Evolutionary conservation across 2,329 filamentous ascomycete genomes (phyloP).

Genomic region (Torrubiella hemipterigena): DNA sequence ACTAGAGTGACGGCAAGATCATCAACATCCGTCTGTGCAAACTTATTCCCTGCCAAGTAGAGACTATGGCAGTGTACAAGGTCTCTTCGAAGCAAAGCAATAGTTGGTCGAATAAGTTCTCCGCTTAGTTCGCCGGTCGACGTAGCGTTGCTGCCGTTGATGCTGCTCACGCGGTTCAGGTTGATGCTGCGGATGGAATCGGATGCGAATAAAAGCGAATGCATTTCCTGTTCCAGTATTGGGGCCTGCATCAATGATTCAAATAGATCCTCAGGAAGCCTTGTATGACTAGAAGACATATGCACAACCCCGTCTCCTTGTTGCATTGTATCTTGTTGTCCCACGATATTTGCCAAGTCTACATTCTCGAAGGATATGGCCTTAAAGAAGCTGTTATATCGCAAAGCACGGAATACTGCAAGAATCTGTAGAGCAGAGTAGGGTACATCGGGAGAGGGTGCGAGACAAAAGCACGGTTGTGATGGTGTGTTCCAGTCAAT

Average conservation of each 20-base stretch:
- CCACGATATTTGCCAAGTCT: conserved; percentile 29
- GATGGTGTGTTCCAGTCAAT: conserved; percentile 28
- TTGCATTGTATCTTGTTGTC: conserved; percentile 28
- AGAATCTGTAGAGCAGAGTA: conserved; percentile 41
- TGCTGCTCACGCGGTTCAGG: conserved; percentile 34
- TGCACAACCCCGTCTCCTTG: conserved; percentile 36
- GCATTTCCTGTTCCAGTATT: conserved; percentile 42
- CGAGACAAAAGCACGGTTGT: conserved; percentile 40
- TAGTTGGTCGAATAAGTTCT: conserved; percentile 34
- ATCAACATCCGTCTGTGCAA: conserved; percentile 33
- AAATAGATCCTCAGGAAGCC: conserved; percentile 34
- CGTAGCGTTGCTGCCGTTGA: conserved; percentile 17
- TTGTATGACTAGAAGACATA: conserved; percentile 38
- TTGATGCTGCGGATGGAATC: conserved; percentile 44
- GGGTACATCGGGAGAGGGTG: conserved; percentile 24
- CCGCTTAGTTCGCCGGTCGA: conserved; percentile 13
- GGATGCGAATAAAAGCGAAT: conserved; percentile 42
- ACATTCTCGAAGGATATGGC: conserved; percentile 43
- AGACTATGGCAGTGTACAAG: conserved; percentile 38
- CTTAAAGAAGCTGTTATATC: conserved; percentile 49
- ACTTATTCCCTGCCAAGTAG: conserved; percentile 34
- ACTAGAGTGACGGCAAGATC: conserved; percentile 31
- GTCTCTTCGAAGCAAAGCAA: conserved; percentile 35
- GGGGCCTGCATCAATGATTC: conserved; percentile 35
- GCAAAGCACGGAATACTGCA: conserved; percentile 42